Conservation (phyloP, 768 basidiomycete genomes). For the Rhizopogon vinicolor region DNA sequence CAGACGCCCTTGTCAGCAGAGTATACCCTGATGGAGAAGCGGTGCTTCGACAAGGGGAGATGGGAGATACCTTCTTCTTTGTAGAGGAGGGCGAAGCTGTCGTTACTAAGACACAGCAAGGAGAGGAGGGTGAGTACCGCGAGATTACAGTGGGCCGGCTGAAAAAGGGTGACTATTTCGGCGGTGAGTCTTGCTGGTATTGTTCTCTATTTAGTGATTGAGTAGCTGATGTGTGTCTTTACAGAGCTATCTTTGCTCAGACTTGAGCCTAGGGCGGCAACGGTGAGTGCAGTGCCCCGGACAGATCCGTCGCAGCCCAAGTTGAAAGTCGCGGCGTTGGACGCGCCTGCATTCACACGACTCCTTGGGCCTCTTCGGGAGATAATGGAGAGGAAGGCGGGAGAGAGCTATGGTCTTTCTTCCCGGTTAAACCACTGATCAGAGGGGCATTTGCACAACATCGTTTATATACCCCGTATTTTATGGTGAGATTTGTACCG, state of each 20-base stretch:
- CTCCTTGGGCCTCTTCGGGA: slow-evolving; percentile 89
- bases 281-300: slow-evolving; percentile 72
- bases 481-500: slow-evolving; percentile 6
- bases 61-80: slow-evolving; percentile 97
- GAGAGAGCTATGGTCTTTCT: slow-evolving; percentile 56
- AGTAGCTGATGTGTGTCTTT: slow-evolving; percentile 5
- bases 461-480: not conserved
- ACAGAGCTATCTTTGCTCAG: slow-evolving; percentile 89
- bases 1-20: slow-evolving; percentile 86
- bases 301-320: slow-evolving; percentile 46
- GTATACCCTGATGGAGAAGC: slow-evolving; percentile 80
- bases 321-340: slow-evolving; percentile 91
- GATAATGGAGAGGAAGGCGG: slow-evolving; percentile 89
- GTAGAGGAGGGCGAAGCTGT: slow-evolving; percentile 91
- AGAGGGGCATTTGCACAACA: not conserved
- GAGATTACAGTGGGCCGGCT: slow-evolving; percentile 73
- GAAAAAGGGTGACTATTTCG: slow-evolving; percentile 95
- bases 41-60: slow-evolving; percentile 90
- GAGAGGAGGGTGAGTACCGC: slow-evolving; percentile 50
- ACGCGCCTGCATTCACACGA: slow-evolving; percentile 90
- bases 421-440: slow-evolving; percentile 27
- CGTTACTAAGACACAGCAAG: slow-evolving; percentile 71
- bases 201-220: not conserved
- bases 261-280: slow-evolving; percentile 90
- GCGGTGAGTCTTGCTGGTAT: slow-evolving; percentile 54